Conservation (phyloP, 1,139 yeast genomes). For the Kodamaea arcana region DNA sequence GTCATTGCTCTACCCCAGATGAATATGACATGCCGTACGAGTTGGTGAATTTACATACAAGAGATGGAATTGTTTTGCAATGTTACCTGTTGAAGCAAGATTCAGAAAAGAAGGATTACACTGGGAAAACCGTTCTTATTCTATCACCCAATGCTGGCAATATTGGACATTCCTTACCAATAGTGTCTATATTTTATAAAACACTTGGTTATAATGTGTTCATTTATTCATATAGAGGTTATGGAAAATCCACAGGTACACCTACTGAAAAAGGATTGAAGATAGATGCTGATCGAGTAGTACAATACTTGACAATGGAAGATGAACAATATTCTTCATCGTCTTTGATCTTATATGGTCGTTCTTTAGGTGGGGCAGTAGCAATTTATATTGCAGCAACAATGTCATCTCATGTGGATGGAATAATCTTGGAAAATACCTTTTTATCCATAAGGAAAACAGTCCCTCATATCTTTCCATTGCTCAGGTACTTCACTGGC, state of each 20-base stretch:
- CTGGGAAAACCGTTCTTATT: slow-evolving; percentile 68
- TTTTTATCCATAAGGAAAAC: slow-evolving; percentile 75
- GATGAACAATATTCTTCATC: slow-evolving; percentile 49
- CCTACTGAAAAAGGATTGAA: slow-evolving; percentile 81
- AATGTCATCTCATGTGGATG: slow-evolving; percentile 48
- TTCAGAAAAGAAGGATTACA: slow-evolving; percentile 32
- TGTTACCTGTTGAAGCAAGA: slow-evolving; percentile 50
- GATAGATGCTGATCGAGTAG: slow-evolving; percentile 71
- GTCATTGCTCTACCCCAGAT: slow-evolving; percentile 75
- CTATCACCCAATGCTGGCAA: slow-evolving; percentile 96
- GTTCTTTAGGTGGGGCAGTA: slow-evolving; percentile 95
- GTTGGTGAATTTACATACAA: slow-evolving; percentile 55
- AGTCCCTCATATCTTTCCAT: slow-evolving; percentile 79
- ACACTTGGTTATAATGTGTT: slow-evolving; percentile 74
- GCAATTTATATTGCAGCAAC: slow-evolving; percentile 75
- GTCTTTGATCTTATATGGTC: slow-evolving; percentile 70
- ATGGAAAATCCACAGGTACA: slow-evolving; percentile 78
- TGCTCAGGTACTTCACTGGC: slow-evolving; percentile 50
- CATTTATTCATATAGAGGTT: slow-evolving; percentile 86
- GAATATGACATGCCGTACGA: slow-evolving; percentile 68
- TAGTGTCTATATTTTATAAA: slow-evolving; percentile 66
- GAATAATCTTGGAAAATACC: slow-evolving; percentile 79
- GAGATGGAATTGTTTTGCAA: slow-evolving; percentile 55
- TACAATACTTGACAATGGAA: slow-evolving; percentile 54
- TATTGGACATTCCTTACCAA: slow-evolving; percentile 87